Base-by-base conservation (phyloP, 129 eudicot species). In the Escallonia herrerae region DNA sequence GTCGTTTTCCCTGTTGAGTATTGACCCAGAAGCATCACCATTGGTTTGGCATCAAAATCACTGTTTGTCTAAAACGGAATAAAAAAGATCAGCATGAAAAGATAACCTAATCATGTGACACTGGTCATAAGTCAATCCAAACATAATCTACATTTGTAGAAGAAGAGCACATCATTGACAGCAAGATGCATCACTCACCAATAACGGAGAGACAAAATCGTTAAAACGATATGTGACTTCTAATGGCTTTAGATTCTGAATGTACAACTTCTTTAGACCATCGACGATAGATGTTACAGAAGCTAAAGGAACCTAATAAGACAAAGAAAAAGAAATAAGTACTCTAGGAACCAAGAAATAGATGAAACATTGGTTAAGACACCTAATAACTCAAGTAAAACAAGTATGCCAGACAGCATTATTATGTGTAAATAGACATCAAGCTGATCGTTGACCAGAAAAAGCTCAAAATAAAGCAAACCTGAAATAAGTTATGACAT, bases 21-120 rank as follows among this genome's bases (percentile, higher is more conserved):
- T 60, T 93, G 98, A 63, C 98, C 98, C 89, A 93, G 69, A 68
- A 93, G 95, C 98, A 93, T 93, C 75, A 93, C 98, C 98, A 93
- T 93, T 13, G 98, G 98, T 62, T 93, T 93, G 2, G 98, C 98
- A 59, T 93, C 98, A 83, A 93, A 93, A 72, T 93, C 98, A 81
- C 96, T 88, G 58, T 76, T 93, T 43, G 95, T 78, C 98, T 93
- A 8, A 74, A 76, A 73, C 51, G 62, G 22, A 73, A 57, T 22
- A 22, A 22, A 75, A 48, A 39, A 71, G 62, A 76, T 48, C 58
- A 60, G 42, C 43, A 58, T 13, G 39, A 49, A 70, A 8, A 6
- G 53, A n/a, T 43, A 73, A 43, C n/a, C n/a, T 46, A 67, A 72
- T 15, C 52, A 38, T 22, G 43, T 15, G 42, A 44, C 51, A 44